These are phyloP conservation scores for Fusarium virguliforme DNA, from an alignment of 2,329 filamentous ascomycete genomes.

Conservation along the genomic window DNA sequence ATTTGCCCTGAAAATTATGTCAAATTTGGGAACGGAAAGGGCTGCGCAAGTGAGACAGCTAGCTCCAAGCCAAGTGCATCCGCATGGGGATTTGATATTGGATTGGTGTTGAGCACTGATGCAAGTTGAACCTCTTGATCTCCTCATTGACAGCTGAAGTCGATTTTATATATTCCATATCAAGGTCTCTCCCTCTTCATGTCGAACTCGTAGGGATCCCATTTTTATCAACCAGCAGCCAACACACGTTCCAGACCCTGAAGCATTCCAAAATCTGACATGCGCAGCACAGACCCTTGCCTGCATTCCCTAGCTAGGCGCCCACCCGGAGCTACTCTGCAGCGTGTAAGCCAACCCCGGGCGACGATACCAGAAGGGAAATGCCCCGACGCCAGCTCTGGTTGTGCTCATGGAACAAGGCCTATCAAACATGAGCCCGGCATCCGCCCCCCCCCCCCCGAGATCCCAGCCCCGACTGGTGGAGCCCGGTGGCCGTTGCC, in stretches of 20 bases:
- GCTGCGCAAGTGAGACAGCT: slow-evolving; percentile 16
- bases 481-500: slow-evolving; percentile 1
- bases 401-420: neutral
- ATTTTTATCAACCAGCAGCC: neutral
- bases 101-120: neutral
- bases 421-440: neutral
- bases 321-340: neutral
- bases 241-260: neutral
- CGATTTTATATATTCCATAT: neutral
- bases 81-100: slow-evolving; percentile 4
- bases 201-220: neutral
- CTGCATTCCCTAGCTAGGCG: neutral
- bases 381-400: neutral
- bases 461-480: neutral
- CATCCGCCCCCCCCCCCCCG: slow-evolving; percentile 5
- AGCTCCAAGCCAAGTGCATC: slow-evolving; percentile 1
- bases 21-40: neutral
- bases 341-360: neutral
- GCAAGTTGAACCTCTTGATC: neutral
- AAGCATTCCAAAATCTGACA: slow-evolving; percentile 22
- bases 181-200: neutral
- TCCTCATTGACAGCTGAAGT: neutral
- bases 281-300: slow-evolving; percentile 9
- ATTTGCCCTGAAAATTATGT: neutral
- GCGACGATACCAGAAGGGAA: neutral